Base-by-base conservation (phyloP, 2,329 filamentous ascomycete species). In the Magnaporthiopsis rhizophila region DNA sequence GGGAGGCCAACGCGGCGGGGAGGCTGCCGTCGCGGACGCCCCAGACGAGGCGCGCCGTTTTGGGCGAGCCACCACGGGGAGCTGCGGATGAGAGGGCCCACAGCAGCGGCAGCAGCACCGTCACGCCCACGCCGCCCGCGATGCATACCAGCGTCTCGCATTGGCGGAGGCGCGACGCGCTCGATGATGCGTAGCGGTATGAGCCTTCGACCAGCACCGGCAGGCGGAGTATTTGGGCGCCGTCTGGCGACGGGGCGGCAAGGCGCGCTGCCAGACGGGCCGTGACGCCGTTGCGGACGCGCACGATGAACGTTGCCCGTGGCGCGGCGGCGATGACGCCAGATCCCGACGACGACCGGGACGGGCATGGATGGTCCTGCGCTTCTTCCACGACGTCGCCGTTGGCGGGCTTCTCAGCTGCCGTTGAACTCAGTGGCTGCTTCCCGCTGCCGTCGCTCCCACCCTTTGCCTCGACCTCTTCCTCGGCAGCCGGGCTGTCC, bases 111-210 rank as follows among this genome's bases (percentile, higher is more conserved):
- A 76, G 65, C 18, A 73, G 66, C 8, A 71, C 71, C 3, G 71
- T 74, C 13, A 76, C 69, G 24, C 73, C 73, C 0, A 75, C 72
- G 6, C 74, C 74, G 15, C 75, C 74, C 0, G 72, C 72, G 12
- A 76, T 70, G 58, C 69, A 71, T 0, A 76, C n/a, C 2, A 74
- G 53, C 2, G 66, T 69, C 0, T 66, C 67, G 66, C 72, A 74
- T 11, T 69, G 66, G 1, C 66, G 63, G 7, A 75, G 65, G 24
- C 71, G 66, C 3, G 62, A 61, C 13, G 58, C 65, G 8, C 65
- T 65, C 59, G 68, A 34, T n/a, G 53, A 12, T 6, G 56, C 26
- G 67, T 68, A 53, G 50, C 71, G 66, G 67, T 74, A 69, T n/a
- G 74, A 68, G 0, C 69, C 73, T 26, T 74, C 72, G 11, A 73